Base-by-base conservation (phyloP, 257 asterid species). In the Mentha longifolia region DNA sequence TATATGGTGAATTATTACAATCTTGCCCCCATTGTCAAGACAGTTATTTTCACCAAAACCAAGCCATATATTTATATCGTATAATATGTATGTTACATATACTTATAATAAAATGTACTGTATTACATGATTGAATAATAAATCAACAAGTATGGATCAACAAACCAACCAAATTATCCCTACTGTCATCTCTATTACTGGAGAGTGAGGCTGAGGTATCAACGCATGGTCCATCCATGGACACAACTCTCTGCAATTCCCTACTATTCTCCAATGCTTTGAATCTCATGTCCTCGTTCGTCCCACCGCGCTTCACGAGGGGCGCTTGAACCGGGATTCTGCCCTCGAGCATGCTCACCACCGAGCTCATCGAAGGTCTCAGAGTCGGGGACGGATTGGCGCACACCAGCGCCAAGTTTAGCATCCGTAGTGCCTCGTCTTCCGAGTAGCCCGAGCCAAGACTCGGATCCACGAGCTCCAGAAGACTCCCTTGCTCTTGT, bases 401-500 rank as follows among this genome's bases (percentile, higher is more conserved):
- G 55, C 96, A 91, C 65, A 85, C 19, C 8, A 91, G 76, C 5
- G 95, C 81, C 74, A 91, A 45, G 60, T 84, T 79, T 6, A 91
- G 45, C 95, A 89, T 89, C 68, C 69, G 73, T 84, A 74, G 52
- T 2, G 85, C 96, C 80, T 91, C 95, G n/a, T 85, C 73, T 63
- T 78, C 22, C 7, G 89, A 76, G 75, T 73, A 87, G 67, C 80
- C 57, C 39, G 85, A 51, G 33, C 87, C 96, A 0, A 93, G 89
- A 50, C 49, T 31, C 1, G 97, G 94, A 73, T 92, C 98, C 72
- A 88, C 96, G 4, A 92, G 89, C 9, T 93, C 97, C 43, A 87
- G 66, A 46, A 93, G 95, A 58, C 83, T 89, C n/a, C 96, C 97
- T 78, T 91, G 97, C 82, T 93, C 98, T 30, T 87, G 89, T 43